Percentiles rank a stretch among this genome's conserved stretches.
Conservation (phyloP, 2,329 filamentous ascomycete species). For the Diaporthe caulivora region DNA sequence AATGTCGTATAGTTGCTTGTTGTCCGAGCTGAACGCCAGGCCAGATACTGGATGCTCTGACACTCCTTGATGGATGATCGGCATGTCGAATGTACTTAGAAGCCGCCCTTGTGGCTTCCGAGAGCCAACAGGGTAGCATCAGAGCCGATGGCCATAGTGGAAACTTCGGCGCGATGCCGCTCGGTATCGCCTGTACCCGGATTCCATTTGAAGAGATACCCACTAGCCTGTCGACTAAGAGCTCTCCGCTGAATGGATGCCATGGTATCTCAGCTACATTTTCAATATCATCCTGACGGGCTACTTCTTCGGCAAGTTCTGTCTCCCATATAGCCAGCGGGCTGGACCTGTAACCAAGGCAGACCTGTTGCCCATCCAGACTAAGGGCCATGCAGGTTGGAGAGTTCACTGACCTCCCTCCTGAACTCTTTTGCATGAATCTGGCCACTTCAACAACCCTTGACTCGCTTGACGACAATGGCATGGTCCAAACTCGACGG, state of each 20-base stretch:
- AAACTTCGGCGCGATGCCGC: background rate
- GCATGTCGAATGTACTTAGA: constrained; percentile 37
- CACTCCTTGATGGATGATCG: constrained; percentile 45
- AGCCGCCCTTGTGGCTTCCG: background rate
- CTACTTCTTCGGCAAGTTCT: background rate
- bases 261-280: background rate
- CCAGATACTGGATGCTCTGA: constrained; percentile 12
- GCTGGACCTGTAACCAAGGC: constrained; percentile 47
- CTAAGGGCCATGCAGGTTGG: constrained; percentile 46
- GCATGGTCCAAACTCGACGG: constrained; percentile 40
- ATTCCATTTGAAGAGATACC: background rate
- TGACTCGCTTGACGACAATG: constrained; percentile 17
- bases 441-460: constrained; percentile 32
- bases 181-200: background rate
- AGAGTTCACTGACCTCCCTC: constrained; percentile 45
- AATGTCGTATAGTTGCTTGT: constrained; percentile 42
- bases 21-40: constrained; percentile 43
- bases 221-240: background rate
- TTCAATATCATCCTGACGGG: background rate
- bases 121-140: background rate
- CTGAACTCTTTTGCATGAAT: constrained; percentile 43
- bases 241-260: background rate
- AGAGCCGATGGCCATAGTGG: background rate
- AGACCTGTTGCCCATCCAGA: constrained; percentile 45
- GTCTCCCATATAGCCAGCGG: constrained; percentile 49